Evolutionary conservation across 352 stramenopile genomes (phyloP).

Genomic region (Saprolegnia parasitica): DNA sequence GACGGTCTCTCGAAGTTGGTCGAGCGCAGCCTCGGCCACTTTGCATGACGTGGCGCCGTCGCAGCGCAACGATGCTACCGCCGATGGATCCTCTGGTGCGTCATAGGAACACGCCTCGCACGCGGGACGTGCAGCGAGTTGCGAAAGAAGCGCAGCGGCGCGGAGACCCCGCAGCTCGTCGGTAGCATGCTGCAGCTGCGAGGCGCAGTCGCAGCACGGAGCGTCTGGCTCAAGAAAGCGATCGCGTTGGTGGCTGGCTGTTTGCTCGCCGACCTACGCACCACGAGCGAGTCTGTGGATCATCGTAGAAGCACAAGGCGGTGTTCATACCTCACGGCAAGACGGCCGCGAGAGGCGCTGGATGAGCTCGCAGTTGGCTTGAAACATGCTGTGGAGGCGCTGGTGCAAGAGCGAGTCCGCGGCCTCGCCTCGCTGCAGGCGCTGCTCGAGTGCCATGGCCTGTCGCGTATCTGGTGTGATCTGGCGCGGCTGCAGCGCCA

Average conservation of each 20-base stretch:
- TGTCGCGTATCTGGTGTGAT: background rate
- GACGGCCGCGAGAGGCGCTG: background rate
- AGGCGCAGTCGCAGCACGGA: background rate
- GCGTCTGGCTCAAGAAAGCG: background rate
- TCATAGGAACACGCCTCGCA: too few species aligned
- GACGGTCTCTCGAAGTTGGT: background rate
- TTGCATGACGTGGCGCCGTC: background rate
- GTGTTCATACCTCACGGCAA: background rate
- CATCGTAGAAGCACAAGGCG: too few species aligned
- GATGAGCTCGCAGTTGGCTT: conserved; percentile 5
- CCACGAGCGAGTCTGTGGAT: too few species aligned
- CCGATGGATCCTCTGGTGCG: too few species aligned
- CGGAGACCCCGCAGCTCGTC: too few species aligned
- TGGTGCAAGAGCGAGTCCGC: background rate
- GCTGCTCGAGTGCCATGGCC: background rate
- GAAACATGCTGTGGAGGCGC: conserved; percentile 3
- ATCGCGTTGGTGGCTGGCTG: background rate
- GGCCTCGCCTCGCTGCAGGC: background rate
- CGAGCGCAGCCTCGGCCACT: background rate
- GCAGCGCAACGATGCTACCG: too few species aligned
- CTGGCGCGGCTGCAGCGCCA: background rate
- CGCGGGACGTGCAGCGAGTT: too few species aligned
- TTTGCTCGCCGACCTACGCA: too few species aligned
- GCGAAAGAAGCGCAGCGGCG: too few species aligned
- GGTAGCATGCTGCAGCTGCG: background rate